Percentiles rank a stretch among this genome's conserved stretches.
Evolutionary conservation across 2,329 filamentous ascomycete genomes (phyloP).

Genomic region (Cercospora zeae-maydis): DNA sequence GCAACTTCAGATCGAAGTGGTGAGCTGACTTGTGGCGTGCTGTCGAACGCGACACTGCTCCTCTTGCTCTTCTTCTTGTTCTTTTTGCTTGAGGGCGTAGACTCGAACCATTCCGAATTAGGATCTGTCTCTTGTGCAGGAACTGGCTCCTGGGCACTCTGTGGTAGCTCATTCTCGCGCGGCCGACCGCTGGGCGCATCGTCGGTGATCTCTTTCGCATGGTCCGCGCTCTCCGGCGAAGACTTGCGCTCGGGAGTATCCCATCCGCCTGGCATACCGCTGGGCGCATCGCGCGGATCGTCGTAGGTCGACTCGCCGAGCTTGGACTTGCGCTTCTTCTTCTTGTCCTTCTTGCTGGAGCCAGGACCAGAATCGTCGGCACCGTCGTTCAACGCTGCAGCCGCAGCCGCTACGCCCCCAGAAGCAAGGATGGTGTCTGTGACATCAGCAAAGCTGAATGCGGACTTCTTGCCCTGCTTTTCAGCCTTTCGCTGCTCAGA

Average conservation of each 20-base stretch:
- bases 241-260: conserved; percentile 20
- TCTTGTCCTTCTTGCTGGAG: conserved; percentile 32
- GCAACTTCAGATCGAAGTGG: conserved; percentile 46
- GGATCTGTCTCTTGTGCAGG: conserved; percentile 25
- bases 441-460: conserved; percentile 29
- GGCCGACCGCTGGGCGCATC: conserved; percentile 25
- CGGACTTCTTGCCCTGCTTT: conserved; percentile 19
- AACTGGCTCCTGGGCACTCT: conserved; percentile 10
- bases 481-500: conserved; percentile 29
- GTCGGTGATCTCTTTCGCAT: conserved; percentile 11
- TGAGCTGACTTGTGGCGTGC: conserved; percentile 42
- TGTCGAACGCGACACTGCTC: conserved; percentile 37
- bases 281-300: conserved; percentile 30
- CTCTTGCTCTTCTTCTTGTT: conserved; percentile 48
- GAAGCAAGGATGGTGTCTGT: conserved; percentile 30
- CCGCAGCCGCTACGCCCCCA: conserved; percentile 28
- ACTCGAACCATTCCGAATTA: conserved; percentile 19
- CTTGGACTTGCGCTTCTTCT: conserved; percentile 36
- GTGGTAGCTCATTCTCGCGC: conserved; percentile 15
- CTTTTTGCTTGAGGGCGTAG: conserved; percentile 27
- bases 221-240: conserved; percentile 24
- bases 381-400: conserved; percentile 19
- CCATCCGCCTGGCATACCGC: conserved; percentile 32
- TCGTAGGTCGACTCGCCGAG: conserved; percentile 33
- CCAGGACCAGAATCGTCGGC: conserved; percentile 23